Percentiles rank a stretch among this genome's conserved stretches.
Conservation (phyloP, 2,329 filamentous ascomycete genomes). For the Leptographium radiaticola region DNA sequence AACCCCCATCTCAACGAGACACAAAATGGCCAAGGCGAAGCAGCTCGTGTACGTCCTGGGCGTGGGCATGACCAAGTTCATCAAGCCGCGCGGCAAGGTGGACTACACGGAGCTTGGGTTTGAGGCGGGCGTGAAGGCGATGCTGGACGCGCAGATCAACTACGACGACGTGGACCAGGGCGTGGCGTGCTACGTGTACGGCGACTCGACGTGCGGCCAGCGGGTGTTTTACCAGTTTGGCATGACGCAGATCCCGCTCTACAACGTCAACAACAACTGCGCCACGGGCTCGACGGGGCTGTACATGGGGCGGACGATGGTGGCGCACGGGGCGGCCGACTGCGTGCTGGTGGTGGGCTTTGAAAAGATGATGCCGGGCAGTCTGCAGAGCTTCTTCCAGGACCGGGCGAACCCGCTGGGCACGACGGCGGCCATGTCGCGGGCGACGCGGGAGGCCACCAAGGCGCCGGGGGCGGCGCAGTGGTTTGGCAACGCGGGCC, state of each 20-base stretch:
- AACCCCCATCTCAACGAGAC: too few relatives aligned
- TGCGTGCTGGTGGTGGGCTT: conserved; percentile 89
- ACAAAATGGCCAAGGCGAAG: conserved; percentile 34
- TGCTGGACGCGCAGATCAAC: conserved; percentile 76
- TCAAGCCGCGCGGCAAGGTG: conserved; percentile 87
- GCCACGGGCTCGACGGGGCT: conserved; percentile 88
- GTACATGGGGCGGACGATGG: conserved; percentile 67
- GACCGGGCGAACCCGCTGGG: conserved; percentile 72
- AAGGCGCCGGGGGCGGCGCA: conserved; percentile 80
- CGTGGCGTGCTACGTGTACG: conserved; percentile 96
- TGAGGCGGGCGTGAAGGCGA: conserved; percentile 80
- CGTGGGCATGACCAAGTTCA: conserved; percentile 98
- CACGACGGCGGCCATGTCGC: conserved; percentile 66
- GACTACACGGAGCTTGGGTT: conserved; percentile 93
- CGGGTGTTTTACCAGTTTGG: conserved; percentile 98
- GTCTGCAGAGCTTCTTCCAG: conserved; percentile 69
- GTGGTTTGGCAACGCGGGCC: conserved; percentile 88
- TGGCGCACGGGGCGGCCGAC: conserved; percentile 69
- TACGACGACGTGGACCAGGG: conserved; percentile 95
- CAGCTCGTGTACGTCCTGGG: conserved; percentile 72
- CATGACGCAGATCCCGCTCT: conserved; percentile 91
- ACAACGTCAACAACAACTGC: conserved; percentile 99
- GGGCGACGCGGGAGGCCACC: conserved; percentile 63
- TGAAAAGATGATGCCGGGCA: conserved; percentile 96
- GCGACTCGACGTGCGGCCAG: conserved; percentile 88